These are phyloP conservation scores for Myrica gale DNA, from an alignment of 306 rosid species.

Conservation along the genomic window DNA sequence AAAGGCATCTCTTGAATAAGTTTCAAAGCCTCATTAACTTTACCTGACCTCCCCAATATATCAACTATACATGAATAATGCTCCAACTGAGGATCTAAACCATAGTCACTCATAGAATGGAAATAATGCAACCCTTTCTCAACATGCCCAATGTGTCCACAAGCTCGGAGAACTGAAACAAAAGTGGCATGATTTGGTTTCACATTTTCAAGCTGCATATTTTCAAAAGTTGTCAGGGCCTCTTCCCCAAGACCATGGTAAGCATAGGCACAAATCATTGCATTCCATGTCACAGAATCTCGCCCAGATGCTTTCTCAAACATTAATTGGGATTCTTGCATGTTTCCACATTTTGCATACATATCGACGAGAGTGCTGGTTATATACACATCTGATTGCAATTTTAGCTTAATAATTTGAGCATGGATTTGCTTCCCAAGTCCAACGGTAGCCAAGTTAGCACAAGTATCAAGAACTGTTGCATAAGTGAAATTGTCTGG, in stretches of 20 bases:
- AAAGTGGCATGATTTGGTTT: conserved; percentile 73
- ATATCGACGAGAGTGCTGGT: conserved; percentile 82
- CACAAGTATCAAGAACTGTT: conserved; percentile 75
- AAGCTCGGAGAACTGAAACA: conserved; percentile 80
- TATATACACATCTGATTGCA: conserved; percentile 67
- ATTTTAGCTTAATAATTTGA: conserved; percentile 63
- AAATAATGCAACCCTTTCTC: conserved; percentile 60
- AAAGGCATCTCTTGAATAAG: conserved; percentile 78
- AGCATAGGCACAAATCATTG: conserved; percentile 87
- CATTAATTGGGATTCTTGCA: conserved; percentile 66
- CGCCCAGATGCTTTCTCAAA: conserved; percentile 71
- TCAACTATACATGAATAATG: conserved; percentile 91
- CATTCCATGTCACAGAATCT: conserved; percentile 83
- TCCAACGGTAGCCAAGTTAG: conserved; percentile 77
- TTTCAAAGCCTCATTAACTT: conserved; percentile 55
- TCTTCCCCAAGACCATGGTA: conserved; percentile 76
- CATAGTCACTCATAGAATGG: conserved; percentile 54
- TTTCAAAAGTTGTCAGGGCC: conserved; percentile 61
- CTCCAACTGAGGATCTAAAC: conserved; percentile 71
- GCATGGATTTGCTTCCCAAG: conserved; percentile 89
- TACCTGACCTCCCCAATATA: conserved; percentile 78
- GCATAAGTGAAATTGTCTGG: conserved; percentile 90
- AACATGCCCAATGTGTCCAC: conserved; percentile 72
- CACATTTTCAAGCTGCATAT: conserved; percentile 63
- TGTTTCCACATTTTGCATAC: conserved; percentile 85